phyloP scores from a whole-genome alignment of 148 eudicot species.

The Vaccinium myrtillus region DNA sequence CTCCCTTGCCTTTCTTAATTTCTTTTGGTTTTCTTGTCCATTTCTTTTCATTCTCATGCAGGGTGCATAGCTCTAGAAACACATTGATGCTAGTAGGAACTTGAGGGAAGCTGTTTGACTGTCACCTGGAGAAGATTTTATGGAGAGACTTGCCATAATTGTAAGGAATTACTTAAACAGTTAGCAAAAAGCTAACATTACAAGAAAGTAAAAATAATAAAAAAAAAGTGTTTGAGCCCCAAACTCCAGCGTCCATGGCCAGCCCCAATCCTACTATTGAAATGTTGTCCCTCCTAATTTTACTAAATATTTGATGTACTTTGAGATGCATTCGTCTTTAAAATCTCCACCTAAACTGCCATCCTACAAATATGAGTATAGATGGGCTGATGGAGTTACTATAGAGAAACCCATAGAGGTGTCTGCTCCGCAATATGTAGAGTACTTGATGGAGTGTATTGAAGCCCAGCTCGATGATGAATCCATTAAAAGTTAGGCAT shows the following conservation, averaged over 20 bases:
- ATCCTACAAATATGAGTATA: constrained; percentile 33
- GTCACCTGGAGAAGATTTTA: constrained; percentile 40
- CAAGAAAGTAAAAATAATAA: constrained; percentile 12
- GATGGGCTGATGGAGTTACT: constrained; percentile 47
- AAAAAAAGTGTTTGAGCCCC: too few species aligned
- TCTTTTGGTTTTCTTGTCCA: background rate
- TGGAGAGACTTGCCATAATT: constrained; percentile 43
- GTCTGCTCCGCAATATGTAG: constrained; percentile 40
- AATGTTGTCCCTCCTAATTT: too few species aligned
- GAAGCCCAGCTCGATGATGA: constrained; percentile 26
- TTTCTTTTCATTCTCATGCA: background rate
- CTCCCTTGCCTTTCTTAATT: background rate
- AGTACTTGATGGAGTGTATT: constrained; percentile 45
- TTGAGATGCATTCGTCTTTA: too few species aligned
- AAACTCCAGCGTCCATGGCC: too few species aligned
- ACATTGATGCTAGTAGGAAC: constrained; percentile 43
- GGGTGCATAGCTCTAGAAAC: constrained; percentile 41
- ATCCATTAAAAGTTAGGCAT: constrained; percentile 34
- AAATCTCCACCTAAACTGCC: too few species aligned
- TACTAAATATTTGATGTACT: too few species aligned
- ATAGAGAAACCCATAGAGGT: constrained; percentile 46
- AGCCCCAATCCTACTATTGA: too few species aligned
- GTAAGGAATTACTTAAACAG: constrained; percentile 17
- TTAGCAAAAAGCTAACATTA: background rate
- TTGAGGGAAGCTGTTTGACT: constrained; percentile 41